These are phyloP conservation scores for Phaseolus lunatus DNA, from an alignment of 306 rosid genomes.

Conservation along the genomic window DNA sequence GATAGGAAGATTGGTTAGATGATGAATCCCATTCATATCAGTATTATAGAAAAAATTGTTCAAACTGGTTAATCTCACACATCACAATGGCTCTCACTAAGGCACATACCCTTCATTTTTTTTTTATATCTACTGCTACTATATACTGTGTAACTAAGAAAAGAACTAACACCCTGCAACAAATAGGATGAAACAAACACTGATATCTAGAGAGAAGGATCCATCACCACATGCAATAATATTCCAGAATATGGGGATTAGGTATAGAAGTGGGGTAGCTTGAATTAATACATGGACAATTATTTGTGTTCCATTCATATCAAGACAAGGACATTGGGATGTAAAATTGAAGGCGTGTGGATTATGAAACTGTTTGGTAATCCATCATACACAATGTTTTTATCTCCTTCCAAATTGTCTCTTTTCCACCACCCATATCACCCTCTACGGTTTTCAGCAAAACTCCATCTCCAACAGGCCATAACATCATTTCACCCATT, in stretches of 20 bases:
- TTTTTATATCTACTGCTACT: too few species aligned
- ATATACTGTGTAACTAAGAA: neutral
- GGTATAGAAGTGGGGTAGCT: constrained; percentile 34
- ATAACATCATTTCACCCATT: constrained; percentile 52
- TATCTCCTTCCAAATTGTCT: constrained; percentile 57
- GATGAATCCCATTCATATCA: too few species aligned
- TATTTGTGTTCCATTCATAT: constrained; percentile 50
- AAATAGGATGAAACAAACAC: constrained; percentile 37
- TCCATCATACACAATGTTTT: constrained; percentile 46
- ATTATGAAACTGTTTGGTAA: constrained; percentile 53
- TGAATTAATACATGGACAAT: constrained; percentile 38
- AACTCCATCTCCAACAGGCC: constrained; percentile 73
- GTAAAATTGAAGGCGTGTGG: constrained; percentile 48
- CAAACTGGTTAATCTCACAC: too few species aligned
- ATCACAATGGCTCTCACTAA: too few species aligned
- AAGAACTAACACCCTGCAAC: neutral
- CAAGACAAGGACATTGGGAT: constrained; percentile 61
- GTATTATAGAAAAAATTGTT: too few species aligned
- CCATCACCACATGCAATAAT: constrained; percentile 26
- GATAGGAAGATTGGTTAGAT: too few species aligned
- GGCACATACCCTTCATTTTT: too few species aligned
- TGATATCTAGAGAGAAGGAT: constrained; percentile 26
- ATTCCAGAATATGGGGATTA: constrained; percentile 23
- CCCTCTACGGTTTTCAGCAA: constrained; percentile 53
- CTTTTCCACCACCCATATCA: constrained; percentile 38